Percentiles rank a stretch among this genome's conserved stretches.
Conservation (phyloP, 257 asterid genomes). For the Fraxinus anomala region DNA sequence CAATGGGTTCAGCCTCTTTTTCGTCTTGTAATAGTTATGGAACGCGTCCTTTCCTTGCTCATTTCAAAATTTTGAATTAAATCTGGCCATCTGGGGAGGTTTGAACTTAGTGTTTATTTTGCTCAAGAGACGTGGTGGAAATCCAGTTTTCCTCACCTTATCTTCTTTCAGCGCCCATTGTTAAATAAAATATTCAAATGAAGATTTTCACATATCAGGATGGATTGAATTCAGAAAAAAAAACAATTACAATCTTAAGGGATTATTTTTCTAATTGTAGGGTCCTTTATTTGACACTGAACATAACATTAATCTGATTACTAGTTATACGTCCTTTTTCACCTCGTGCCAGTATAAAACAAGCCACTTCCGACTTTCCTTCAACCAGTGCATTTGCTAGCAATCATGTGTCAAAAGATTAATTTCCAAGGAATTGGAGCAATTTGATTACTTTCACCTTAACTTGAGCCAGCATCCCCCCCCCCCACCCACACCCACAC, state of each 20-base stretch:
- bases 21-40: background rate
- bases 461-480: background rate
- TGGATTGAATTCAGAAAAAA: background rate
- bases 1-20: constrained; percentile 4
- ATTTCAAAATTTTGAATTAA: background rate
- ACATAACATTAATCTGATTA: background rate
- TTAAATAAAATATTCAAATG: background rate
- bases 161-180: background rate
- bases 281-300: background rate
- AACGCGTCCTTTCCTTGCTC: background rate
- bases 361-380: background rate
- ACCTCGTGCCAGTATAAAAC: background rate
- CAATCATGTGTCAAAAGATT: background rate
- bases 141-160: background rate
- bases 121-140: background rate
- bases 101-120: background rate
- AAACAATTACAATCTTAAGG: background rate
- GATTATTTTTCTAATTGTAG: background rate
- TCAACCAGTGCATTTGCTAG: background rate
- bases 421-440: background rate
- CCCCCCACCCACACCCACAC: background rate
- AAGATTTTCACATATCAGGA: background rate
- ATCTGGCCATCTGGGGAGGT: background rate
- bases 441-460: background rate
- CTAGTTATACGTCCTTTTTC: background rate